phyloP scores from a whole-genome alignment of 352 stramenopile genomes.

The Peronospora farinosa region DNA sequence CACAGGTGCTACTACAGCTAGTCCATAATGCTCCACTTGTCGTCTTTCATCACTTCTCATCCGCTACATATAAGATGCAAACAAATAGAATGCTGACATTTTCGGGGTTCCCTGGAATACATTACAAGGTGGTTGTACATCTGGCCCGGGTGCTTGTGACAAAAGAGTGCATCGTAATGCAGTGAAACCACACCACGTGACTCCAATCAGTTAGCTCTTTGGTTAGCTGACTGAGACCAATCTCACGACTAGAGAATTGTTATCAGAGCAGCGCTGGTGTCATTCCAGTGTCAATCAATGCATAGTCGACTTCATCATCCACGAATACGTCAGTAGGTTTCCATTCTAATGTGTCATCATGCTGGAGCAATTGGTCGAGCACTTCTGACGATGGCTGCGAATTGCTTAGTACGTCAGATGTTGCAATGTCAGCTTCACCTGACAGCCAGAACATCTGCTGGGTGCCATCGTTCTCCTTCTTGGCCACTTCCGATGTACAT shows the following conservation, averaged over 20 bases:
- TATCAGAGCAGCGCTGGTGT: conserved; percentile 27
- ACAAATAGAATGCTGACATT: conserved; percentile 2
- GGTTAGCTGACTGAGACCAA: neutral
- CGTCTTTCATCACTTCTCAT: conserved; percentile 3
- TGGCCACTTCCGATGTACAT: neutral
- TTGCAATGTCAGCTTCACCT: conserved; percentile 1
- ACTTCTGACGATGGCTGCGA: conserved; percentile 15
- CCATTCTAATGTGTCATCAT: conserved; percentile 28
- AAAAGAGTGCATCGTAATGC: conserved; percentile 1
- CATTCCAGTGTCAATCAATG: conserved; percentile 23
- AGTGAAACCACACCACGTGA: neutral
- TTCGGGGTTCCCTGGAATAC: conserved; percentile 3
- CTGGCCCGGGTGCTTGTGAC: neutral
- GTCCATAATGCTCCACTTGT: conserved; percentile 1
- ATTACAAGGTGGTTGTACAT: conserved; percentile 13
- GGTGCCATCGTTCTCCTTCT: neutral
- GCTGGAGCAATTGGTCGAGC: conserved; percentile 32
- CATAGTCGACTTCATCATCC: conserved; percentile 19
- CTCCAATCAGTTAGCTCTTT: no score
- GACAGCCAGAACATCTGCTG: conserved; percentile 12
- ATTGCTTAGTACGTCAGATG: neutral
- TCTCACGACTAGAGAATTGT: conserved; percentile 9
- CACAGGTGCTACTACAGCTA: conserved; percentile 4
- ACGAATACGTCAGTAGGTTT: conserved; percentile 23
- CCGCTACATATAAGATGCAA: conserved; percentile 14